Conservation (phyloP, 2,329 filamentous ascomycete species). For the Botrytis deweyae region DNA sequence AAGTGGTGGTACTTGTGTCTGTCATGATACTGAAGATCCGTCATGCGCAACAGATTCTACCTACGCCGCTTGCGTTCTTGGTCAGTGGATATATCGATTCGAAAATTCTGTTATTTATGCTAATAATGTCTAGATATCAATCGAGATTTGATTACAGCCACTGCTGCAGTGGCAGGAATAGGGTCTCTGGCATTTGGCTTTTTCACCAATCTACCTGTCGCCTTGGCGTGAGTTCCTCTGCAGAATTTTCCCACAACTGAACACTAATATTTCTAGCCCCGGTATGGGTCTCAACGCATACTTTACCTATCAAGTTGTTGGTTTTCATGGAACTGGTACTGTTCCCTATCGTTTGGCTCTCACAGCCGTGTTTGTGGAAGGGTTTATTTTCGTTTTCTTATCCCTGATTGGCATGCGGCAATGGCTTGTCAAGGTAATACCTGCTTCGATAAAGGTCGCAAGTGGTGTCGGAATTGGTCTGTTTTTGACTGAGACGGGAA, state of each 20-base stretch:
- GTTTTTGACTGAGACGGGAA: constrained; percentile 62
- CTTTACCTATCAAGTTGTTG: constrained; percentile 66
- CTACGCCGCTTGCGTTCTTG: constrained; percentile 46
- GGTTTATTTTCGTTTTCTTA: constrained; percentile 62
- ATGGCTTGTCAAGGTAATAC: constrained; percentile 67
- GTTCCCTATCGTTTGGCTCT: constrained; percentile 61
- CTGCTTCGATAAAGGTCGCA: constrained; percentile 63
- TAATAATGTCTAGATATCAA: constrained; percentile 10
- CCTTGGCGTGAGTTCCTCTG: constrained; percentile 60
- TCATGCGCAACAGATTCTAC: constrained; percentile 39
- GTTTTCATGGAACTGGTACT: constrained; percentile 55
- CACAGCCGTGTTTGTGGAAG: constrained; percentile 64
- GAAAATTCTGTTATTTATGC: neutral
- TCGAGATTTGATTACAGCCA: constrained; percentile 74
- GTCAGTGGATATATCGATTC: constrained; percentile 24
- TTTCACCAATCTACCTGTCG: constrained; percentile 77
- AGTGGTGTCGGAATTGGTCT: constrained; percentile 65
- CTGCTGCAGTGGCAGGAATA: constrained; percentile 75
- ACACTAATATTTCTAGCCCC: constrained; percentile 46
- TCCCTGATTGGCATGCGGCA: constrained; percentile 69
- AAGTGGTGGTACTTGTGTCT: constrained; percentile 73
- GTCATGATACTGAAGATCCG: constrained; percentile 43
- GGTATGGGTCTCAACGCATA: constrained; percentile 69
- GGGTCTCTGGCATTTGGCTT: constrained; percentile 76
- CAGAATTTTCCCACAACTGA: neutral